Evolutionary conservation across 176 grass and related monocot species (phyloP), one percentile per base, ranked within the genome.

Genomic region (Lolium perenne): DNA sequence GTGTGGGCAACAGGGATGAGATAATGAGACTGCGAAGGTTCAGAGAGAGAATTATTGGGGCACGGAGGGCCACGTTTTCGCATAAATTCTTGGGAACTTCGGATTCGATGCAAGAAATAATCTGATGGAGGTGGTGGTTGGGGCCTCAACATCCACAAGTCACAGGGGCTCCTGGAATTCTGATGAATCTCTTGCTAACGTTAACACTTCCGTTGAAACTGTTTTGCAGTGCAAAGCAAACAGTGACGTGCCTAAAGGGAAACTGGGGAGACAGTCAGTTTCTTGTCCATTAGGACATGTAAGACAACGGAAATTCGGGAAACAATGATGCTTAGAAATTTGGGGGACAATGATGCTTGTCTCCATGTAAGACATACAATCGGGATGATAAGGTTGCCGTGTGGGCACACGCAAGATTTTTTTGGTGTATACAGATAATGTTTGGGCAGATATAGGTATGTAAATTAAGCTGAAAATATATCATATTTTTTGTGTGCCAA

Each of bases 1-100:
- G 20, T 77, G 53, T 23, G 10, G 62, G 41, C 61, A 86, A 73
- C 80, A 90, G 73, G 62, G 17, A 90, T 56, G n/a, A 77, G 83
- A 86, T 77, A 62, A 73, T 25, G 64, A 64, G 54, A 51, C 1
- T 26, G 32, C 21, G 18, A 66, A 56, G 73, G n/a, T 70, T 56
- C 66, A 47, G 40, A 46, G 35, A 76, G 6, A 54, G 45, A 10
- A 54, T 26, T 6, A 76, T 73, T 91, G 85, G 80, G 81, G 51
- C 78, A 50, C 61, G 13, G 15, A 60, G 62, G 43, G 68, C 80
- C 85, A 68, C 56, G 73, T 83, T 74, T 45, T 2, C 2, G 12
- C 41, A 59, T 2, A 8, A 51, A 83, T 83, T 79, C 58, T 32
- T 56, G 13, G 7, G 29, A 25, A 29, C 1, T 21, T 17, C 32